phyloP scores from a whole-genome alignment of 352 stramenopile genomes.

The Pythium dissimile region DNA sequence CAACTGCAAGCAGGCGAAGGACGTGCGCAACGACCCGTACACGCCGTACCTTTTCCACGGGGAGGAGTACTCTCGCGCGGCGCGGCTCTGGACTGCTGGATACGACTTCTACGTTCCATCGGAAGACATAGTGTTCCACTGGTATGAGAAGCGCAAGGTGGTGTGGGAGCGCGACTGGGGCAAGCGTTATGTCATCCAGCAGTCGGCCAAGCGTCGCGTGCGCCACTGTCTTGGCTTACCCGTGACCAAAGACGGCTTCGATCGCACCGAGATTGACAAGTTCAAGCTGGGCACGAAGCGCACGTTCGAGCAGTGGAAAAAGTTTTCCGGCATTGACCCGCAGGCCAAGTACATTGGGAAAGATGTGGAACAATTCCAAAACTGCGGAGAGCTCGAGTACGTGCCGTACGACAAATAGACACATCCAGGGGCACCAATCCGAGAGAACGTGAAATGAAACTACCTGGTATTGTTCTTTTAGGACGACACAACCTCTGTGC shows the following conservation, averaged over 20 bases:
- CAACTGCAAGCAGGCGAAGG: conserved; percentile 59
- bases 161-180: conserved; percentile 81
- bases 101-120: conserved; percentile 81
- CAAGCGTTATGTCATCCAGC: conserved; percentile 61
- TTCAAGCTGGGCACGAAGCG: conserved; percentile 71
- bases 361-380: conserved; percentile 64
- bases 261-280: conserved; percentile 66
- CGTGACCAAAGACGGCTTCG: conserved; percentile 64
- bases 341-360: conserved; percentile 50
- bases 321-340: conserved; percentile 79
- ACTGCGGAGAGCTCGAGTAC: conserved; percentile 65
- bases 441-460: neutral
- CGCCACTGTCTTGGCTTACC: conserved; percentile 57
- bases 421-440: too few species aligned
- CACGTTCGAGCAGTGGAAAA: conserved; percentile 71
- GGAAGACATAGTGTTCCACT: conserved; percentile 75
- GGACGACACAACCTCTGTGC: too few species aligned
- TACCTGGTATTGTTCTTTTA: neutral
- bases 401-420: conserved; percentile 44
- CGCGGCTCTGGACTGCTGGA: conserved; percentile 69
- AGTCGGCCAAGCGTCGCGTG: conserved; percentile 69
- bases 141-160: conserved; percentile 80
- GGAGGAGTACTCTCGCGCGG: conserved; percentile 78
- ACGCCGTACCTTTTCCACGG: conserved; percentile 80
- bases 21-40: conserved; percentile 77